Conservation (phyloP, 2,329 filamentous ascomycete genomes). For the Fusarium nelsonii region DNA sequence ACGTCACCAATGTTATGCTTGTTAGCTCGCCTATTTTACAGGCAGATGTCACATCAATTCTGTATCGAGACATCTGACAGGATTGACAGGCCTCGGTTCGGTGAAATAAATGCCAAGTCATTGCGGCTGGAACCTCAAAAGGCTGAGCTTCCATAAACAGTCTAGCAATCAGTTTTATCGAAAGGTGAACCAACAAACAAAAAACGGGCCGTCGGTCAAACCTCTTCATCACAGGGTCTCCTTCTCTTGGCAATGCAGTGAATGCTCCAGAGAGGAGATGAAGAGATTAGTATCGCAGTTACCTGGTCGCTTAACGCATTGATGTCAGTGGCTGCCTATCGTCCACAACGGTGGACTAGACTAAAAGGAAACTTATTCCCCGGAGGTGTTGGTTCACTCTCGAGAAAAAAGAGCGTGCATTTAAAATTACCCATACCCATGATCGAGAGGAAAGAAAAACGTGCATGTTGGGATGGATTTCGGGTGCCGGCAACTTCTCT, state of each 20-base stretch:
- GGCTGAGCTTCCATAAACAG: slow-evolving; percentile 17
- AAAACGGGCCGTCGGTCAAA: slow-evolving; percentile 16
- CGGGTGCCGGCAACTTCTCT: slow-evolving; percentile 20
- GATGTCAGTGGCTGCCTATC: slow-evolving; percentile 14
- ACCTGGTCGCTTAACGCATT: background rate
- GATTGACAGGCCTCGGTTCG: slow-evolving; percentile 4
- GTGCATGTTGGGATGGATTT: slow-evolving; percentile 1
- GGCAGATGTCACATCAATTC: background rate
- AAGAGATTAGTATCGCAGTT: background rate
- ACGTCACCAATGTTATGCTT: background rate
- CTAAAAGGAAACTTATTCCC: background rate
- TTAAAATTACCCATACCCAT: slow-evolving; percentile 15
- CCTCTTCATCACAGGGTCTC: background rate
- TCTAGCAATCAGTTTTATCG: slow-evolving; percentile 5
- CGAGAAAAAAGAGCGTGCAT: slow-evolving; percentile 1
- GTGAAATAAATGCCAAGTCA: slow-evolving; percentile 10
- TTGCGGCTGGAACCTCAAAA: slow-evolving; percentile 3
- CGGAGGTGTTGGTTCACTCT: background rate
- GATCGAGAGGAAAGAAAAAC: slow-evolving; percentile 4
- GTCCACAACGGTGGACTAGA: background rate
- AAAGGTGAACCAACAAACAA: slow-evolving; percentile 4
- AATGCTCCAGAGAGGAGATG: background rate
- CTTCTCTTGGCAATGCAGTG: background rate
- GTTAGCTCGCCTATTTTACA: background rate
- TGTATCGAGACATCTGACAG: background rate